Evolutionary conservation across 768 basidiomycete genomes (phyloP), one percentile per base, ranked within the genome.

Genomic region (Rhodotorula babjevae): DNA sequence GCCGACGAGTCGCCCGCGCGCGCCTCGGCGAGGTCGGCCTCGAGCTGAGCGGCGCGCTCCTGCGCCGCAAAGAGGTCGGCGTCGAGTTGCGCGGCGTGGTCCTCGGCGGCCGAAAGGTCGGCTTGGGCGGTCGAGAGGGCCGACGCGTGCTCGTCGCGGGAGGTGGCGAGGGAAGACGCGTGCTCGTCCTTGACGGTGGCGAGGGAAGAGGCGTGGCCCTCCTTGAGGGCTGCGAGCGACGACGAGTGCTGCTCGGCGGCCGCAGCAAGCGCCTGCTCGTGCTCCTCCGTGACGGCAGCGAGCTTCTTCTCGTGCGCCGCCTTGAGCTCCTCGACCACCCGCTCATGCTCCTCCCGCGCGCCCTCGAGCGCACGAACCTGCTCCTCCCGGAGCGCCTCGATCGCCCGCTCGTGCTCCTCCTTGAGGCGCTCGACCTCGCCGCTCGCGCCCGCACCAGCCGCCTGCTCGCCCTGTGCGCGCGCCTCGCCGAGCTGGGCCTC

Each of bases 31-130:
- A 21, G 23, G 10, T 23, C 50, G 23, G 11, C 50, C 47, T 49
- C 47, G 19, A 49, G 19, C 47, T 23, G 19, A 1, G 50, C 25
- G 23, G 50, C 50, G 9, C 23, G 23, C 27, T 52, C 50, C 25
- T 52, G 50, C 50, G 50, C 50, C 50, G 50, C 50, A 25, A 52
- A 52, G 23, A 52, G 50, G 25, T 52, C 44, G 25, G 29, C 47
- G 42, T 72, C 67, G 65, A 63, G 49, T 47, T 67, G 44, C 6
- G n/a, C 29, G 7, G 31, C 55, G 50, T 27, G 50, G 15, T 31
- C 29, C 55, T 36, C 33, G 18, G 27, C 25, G 12, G 15, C 19
- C 23, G 23, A 9, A 4, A 57, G 31, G 31, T 15, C 53, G 9
- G 15, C 53, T n/a, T 52, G 12, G 53, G 29, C 53, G 9, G n/a